Evolutionary conservation across 2,329 filamentous ascomycete genomes (phyloP).

Genomic region (Stemphylium lycopersici): DNA sequence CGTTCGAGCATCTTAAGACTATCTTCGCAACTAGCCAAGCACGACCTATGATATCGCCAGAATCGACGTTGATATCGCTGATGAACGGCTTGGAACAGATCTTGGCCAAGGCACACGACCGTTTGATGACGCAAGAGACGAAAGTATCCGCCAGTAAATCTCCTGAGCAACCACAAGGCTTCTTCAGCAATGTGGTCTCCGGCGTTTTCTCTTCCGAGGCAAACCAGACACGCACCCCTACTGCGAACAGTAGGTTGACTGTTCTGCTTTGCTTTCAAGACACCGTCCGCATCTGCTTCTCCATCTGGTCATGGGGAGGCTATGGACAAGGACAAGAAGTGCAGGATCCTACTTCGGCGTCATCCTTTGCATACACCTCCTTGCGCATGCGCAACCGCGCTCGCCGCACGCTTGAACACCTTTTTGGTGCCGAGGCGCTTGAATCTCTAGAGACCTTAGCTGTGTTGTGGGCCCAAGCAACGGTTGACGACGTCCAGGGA

Average conservation of each 20-base stretch:
- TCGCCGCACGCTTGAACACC: slow-evolving; percentile 84
- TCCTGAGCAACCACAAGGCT: slow-evolving; percentile 81
- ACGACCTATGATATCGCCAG: slow-evolving; percentile 56
- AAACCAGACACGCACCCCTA: slow-evolving; percentile 76
- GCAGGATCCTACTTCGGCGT: slow-evolving; percentile 71
- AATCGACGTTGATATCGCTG: slow-evolving; percentile 79
- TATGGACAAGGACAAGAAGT: slow-evolving; percentile 62
- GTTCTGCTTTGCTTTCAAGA: slow-evolving; percentile 97
- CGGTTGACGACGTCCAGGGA: slow-evolving; percentile 58
- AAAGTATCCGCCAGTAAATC: slow-evolving; percentile 72
- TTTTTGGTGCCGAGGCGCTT: slow-evolving; percentile 89
- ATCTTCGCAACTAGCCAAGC: slow-evolving; percentile 60
- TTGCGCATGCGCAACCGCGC: slow-evolving; percentile 89
- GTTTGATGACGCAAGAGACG: slow-evolving; percentile 76
- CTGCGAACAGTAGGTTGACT: slow-evolving; percentile 91
- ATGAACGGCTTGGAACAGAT: slow-evolving; percentile 94
- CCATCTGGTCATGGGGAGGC: slow-evolving; percentile 92
- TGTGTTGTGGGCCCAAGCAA: slow-evolving; percentile 73
- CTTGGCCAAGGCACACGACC: slow-evolving; percentile 84
- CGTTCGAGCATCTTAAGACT: slow-evolving; percentile 72
- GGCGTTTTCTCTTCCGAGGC: slow-evolving; percentile 84
- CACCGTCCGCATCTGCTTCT: slow-evolving; percentile 87
- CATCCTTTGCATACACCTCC: slow-evolving; percentile 90
- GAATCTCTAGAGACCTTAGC: slow-evolving; percentile 93
- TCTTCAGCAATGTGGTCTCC: slow-evolving; percentile 94